Conservation (phyloP, 768 basidiomycete species). For the Lactarius deliciosus region DNA sequence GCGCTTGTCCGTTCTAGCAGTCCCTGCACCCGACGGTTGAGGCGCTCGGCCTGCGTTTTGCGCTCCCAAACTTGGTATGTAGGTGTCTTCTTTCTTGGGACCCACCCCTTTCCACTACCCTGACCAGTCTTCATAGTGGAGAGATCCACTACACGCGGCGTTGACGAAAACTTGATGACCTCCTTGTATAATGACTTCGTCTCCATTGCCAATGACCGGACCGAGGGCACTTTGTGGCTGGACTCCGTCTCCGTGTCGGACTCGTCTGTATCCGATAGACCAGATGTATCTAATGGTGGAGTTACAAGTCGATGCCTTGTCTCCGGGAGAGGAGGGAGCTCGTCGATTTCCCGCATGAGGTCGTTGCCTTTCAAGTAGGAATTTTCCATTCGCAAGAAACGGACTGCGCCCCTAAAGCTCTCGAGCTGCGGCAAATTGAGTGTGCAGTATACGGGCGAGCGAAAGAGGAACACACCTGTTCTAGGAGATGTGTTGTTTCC, state of each 20-base stretch:
- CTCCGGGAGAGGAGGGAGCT: slow-evolving; percentile 64
- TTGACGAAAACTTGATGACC: slow-evolving; percentile 81
- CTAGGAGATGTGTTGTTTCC: slow-evolving; percentile 84
- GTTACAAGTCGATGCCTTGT: slow-evolving; percentile 52
- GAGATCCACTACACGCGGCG: slow-evolving; percentile 84
- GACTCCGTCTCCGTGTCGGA: slow-evolving; percentile 53
- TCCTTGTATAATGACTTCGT: slow-evolving; percentile 87
- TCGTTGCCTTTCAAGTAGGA: slow-evolving; percentile 92
- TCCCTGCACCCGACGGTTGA: slow-evolving; percentile 68
- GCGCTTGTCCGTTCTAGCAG: slow-evolving; percentile 65
- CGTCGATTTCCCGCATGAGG: slow-evolving; percentile 76
- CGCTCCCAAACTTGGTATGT: slow-evolving; percentile 78
- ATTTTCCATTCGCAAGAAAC: slow-evolving; percentile 93
- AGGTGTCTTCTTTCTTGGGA: slow-evolving; percentile 77
- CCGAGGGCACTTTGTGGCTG: slow-evolving; percentile 44
- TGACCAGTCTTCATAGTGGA: slow-evolving; percentile 56
- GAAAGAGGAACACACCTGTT: slow-evolving; percentile 58
- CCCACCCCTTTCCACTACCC: slow-evolving; percentile 60
- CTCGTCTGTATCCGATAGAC: slow-evolving; percentile 64
- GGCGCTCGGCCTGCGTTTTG: slow-evolving; percentile 69
- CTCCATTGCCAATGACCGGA: slow-evolving; percentile 74
- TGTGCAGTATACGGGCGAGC: slow-evolving; percentile 4
- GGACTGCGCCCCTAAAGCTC: slow-evolving; percentile 84
- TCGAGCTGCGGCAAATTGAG: slow-evolving; percentile 61
- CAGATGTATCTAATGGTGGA: slow-evolving; percentile 66